Evolutionary conservation across 495 filamentous ascomycete genomes (phyloP), one percentile per base, ranked within the genome.

Genomic region (Penicillium mononematosum): DNA sequence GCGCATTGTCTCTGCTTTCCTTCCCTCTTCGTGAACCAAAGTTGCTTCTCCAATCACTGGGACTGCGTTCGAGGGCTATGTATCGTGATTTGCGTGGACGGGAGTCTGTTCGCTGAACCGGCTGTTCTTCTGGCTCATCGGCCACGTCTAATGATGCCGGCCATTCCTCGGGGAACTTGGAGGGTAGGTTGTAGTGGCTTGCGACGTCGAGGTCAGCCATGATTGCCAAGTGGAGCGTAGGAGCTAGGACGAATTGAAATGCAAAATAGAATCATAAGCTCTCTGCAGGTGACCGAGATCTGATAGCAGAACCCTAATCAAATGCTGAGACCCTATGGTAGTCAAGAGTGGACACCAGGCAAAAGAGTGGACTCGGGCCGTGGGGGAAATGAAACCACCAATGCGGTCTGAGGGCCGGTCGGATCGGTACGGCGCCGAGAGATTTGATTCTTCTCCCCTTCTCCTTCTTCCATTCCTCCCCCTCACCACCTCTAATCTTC

Each of bases 181-280:
- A 88, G 6, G 85, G 79, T 25, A 98, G 82, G 66, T 92, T 89
- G 76, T 98, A 98, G 75, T 96, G 88, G 53, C 89, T 91, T 45
- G 92, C 84, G 43, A 98, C 83, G 16, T 83, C 87, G 25, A 85
- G 78, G 68, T 96, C 88, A 50, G 85, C 80, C 81, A 81, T 85
- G 49, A 42, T 68, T 58, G 49, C 41, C 44, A 44, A 42, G 38
- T 20, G 41, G 51, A 46, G 56, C 43, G 46, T 47, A 58, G 61
- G 55, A 50, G 51, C 51, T 43, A 25, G 32, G 42, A 41, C 41
- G 25, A 51, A 59, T 59, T 59, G 50, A 45, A 58, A 56, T 57
- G 50, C 32, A 25, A 11, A 7, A n/a, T 50, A 38, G 39, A 24
- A 19, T 16, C 46, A 27, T n/a, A 10, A 36, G 17, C n/a, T 34